Evolutionary conservation across 2,329 filamentous ascomycete genomes (phyloP).

Genomic region (Nemania sp.): DNA sequence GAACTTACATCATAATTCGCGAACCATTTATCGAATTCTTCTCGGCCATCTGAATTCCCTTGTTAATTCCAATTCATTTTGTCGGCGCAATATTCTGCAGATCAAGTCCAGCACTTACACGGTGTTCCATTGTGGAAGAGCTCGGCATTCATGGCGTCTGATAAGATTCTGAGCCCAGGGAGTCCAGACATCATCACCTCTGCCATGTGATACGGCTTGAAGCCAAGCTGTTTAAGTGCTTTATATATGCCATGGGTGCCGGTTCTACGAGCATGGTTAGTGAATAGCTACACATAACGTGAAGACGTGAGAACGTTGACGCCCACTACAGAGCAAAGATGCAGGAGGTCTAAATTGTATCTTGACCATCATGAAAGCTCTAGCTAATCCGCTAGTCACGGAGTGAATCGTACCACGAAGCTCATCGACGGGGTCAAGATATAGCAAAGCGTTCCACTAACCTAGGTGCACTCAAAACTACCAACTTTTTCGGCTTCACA

Average conservation of each 20-base stretch:
- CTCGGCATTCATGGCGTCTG: constrained; percentile 39
- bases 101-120: too few relatives aligned
- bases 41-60: constrained; percentile 33
- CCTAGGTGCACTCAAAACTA: constrained; percentile 45
- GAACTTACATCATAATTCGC: constrained; percentile 43
- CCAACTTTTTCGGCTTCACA: constrained; percentile 40
- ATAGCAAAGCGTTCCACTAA: constrained; percentile 20
- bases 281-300: constrained; percentile 3
- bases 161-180: constrained; percentile 33
- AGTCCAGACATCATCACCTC: constrained; percentile 34
- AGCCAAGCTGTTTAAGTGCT: constrained; percentile 42
- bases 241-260: constrained; percentile 43
- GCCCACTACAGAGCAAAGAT: too few relatives aligned
- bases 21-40: constrained; percentile 47
- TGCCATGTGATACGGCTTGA: constrained; percentile 43
- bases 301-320: too few relatives aligned
- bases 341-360: too few relatives aligned
- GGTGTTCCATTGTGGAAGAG: constrained; percentile 27
- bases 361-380: too few relatives aligned
- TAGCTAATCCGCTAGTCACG: too few relatives aligned
- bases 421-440: too few relatives aligned
- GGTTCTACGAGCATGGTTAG: constrained; percentile 32
- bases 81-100: not conserved
- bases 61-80: not conserved
- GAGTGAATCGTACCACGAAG: too few relatives aligned